phyloP scores from a whole-genome alignment of 345 rosid genomes.

The Clausena lansium region DNA sequence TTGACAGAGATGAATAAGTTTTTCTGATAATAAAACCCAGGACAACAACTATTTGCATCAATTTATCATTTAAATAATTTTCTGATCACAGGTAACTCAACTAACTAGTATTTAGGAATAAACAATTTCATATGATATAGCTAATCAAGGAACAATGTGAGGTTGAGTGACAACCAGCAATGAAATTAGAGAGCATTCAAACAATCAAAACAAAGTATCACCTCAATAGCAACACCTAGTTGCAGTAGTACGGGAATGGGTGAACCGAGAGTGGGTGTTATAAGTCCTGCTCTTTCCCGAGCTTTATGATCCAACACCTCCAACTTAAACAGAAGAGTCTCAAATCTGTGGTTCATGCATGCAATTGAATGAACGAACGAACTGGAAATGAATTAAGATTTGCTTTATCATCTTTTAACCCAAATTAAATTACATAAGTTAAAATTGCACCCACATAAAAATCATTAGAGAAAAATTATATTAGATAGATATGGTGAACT shows the following conservation, averaged over 20 bases:
- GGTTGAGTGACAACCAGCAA: not conserved
- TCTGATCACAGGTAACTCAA: not conserved
- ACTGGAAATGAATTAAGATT: not conserved
- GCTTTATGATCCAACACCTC: slow-evolving; percentile 98
- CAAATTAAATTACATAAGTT: not conserved
- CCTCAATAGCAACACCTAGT: slow-evolving; percentile 86
- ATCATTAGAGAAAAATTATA: not conserved
- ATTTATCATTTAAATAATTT: not conserved
- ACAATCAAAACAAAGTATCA: slow-evolving; percentile 33
- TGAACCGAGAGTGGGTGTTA: slow-evolving; percentile 77
- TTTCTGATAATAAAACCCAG: not conserved
- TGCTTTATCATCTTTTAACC: not conserved
- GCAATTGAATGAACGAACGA: not conserved
- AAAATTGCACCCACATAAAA: not conserved
- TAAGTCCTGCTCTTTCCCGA: slow-evolving; percentile 93
- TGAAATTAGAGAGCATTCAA: slow-evolving; percentile 9
- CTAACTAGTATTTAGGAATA: not conserved
- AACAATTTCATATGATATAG: not conserved
- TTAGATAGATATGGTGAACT: not conserved
- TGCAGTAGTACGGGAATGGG: slow-evolving; percentile 83
- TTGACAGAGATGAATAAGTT: not conserved
- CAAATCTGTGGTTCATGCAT: slow-evolving; percentile 53
- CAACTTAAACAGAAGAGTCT: slow-evolving; percentile 74
- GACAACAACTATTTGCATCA: not conserved
- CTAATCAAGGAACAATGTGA: not conserved